Base-by-base conservation (phyloP, 129 eudicot genomes). In the Apium graveolens region DNA sequence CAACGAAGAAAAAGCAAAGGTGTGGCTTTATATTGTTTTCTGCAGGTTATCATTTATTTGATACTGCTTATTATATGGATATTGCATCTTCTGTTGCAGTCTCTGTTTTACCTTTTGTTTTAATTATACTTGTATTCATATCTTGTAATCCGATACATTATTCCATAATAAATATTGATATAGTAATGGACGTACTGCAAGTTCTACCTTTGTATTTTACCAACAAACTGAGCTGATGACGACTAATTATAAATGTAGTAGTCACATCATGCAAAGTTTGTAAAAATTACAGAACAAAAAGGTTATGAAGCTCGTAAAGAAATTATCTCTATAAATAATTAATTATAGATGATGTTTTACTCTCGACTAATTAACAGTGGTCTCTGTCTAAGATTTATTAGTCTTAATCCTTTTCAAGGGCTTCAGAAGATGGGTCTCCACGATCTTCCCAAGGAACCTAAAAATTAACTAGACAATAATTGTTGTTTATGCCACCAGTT, bases 1-100 rank as follows among this genome's bases (percentile, higher is more conserved):
- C 99, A 96, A 83, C 89, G 99, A 29, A 96, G 88, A 88, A 92
- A 85, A 87, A 92, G 86, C 83, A 96, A 89, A 96, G 99, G 99
- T 92, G 41, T 80, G 84, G 48, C 21, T 17, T 51, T 29, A 29
- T 3, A 46, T 49, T 75, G 20, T 31, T 12, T 20, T 21, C 7
- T 72, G 37, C 51, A 7, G 7, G 14, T 10, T 24, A 44, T 75
- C 66, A 26, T 75, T 75, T 45, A 11, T 7, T 17, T 43, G 76
- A 1, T 39, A 41, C 32, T 24, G 8, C 26, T 45, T 14, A 14
- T 16, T 49, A 37, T 31, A 27, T 31, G 3, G 16, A 27, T 44
- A 17, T 24, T 44, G 62, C 26, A 26, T 60, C 68, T 46, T 11
- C 42, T 74, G 78, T 60, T 60, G n/a, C 60, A 18, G 53, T 44